phyloP scores from a whole-genome alignment of 352 stramenopile species.

The Globisporangium acanthophoron region DNA sequence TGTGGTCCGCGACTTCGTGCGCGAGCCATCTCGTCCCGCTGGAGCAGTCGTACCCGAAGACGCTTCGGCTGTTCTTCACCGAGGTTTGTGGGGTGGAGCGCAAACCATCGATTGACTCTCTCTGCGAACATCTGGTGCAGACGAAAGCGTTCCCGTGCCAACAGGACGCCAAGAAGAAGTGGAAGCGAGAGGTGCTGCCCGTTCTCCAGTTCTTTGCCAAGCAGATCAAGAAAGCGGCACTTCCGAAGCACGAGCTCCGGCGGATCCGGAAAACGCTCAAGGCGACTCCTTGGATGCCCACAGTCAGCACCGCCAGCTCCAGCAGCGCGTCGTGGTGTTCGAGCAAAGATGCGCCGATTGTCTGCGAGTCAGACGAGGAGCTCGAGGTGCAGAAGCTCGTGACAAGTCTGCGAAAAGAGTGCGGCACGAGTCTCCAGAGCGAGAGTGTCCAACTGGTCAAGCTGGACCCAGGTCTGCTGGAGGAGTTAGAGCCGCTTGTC shows the following conservation, averaged over 20 bases:
- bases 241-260: slow-evolving; percentile 35
- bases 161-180: slow-evolving; percentile 14
- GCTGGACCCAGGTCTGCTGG: slow-evolving; percentile 16
- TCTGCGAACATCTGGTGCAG: slow-evolving; percentile 33
- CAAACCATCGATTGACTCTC: slow-evolving; percentile 46
- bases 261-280: slow-evolving; percentile 44
- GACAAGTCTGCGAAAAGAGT: slow-evolving; percentile 18
- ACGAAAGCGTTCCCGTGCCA: neutral
- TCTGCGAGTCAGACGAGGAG: slow-evolving; percentile 25
- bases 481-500: slow-evolving; percentile 29
- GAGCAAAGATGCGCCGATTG: slow-evolving; percentile 25
- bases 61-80: slow-evolving; percentile 54
- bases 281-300: slow-evolving; percentile 26
- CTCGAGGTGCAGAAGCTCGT: slow-evolving; percentile 36
- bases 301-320: slow-evolving; percentile 8
- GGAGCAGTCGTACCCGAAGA: slow-evolving; percentile 46
- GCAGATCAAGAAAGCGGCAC: slow-evolving; percentile 33
- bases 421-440: neutral
- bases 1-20: slow-evolving; percentile 39
- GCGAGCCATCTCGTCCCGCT: slow-evolving; percentile 28
- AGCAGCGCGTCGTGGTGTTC: slow-evolving; percentile 17
- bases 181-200: slow-evolving; percentile 34
- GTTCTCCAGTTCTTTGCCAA: slow-evolving; percentile 35
- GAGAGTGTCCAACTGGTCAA: slow-evolving; percentile 23
- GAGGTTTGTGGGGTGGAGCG: slow-evolving; percentile 53